Evolutionary conservation across 257 asterid genomes (phyloP), one percentile per base, ranked within the genome.

Genomic region (Solanum rostratum): DNA sequence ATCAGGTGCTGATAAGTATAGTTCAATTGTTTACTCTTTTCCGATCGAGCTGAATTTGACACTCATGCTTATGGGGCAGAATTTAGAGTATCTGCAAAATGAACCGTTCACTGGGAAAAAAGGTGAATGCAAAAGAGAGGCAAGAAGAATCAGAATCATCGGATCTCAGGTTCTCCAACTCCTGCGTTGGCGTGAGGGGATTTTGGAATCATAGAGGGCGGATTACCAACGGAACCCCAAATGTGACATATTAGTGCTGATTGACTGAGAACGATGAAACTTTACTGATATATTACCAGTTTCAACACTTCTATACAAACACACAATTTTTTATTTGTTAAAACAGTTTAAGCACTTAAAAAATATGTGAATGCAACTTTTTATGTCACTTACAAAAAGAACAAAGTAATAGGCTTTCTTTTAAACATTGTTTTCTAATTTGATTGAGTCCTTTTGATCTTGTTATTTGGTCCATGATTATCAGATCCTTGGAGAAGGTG

Each of bases 401-500:
- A 52, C 16, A 52, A 15, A 54, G 19, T 71, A 19, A 39, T 73
- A 6, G 24, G 39, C 39, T 12, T 10, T 24, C 11, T 8, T 46
- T 49, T 53, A 0, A 1, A 53, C 55, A 5, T 66, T 16, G 74
- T 66, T 66, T 66, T 66, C 74, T 66, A 30, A 30, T 33, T 33
- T 69, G 50, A 37, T 37, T 37, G 78, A 69, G 39, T 69, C 78
- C 3, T 69, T 69, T 37, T 69, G 50, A 79, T 55, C 30, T 59
- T 87, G 78, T 83, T 91, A 83, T 83, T 71, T 29, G 92, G 27
- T 54, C 83, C 85, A 1, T 71, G 91, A 73, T 82, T 85, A 19
- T 83, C 90, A 92, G 66, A 85, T 59, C 88, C 98, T 90, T 49
- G 94, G 88, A 22, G 98, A 95, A 85, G 98, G 97, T 4, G 97